Conservation (phyloP, 2,329 filamentous ascomycete species). For the Fusarium hostae region DNA sequence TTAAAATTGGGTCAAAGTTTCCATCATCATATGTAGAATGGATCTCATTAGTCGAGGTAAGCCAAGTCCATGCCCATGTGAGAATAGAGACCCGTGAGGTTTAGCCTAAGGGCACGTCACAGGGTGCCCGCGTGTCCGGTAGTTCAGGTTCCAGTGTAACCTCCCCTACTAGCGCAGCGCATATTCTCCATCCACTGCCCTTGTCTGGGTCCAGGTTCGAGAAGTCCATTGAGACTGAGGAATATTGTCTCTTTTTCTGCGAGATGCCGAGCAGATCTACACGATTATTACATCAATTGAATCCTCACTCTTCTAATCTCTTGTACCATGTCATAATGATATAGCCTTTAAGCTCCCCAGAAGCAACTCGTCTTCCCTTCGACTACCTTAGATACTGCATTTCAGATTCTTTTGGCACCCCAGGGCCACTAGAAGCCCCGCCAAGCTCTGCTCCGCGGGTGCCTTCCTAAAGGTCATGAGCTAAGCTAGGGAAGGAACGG, state of each 20-base stretch:
- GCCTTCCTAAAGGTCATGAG: constrained; percentile 23
- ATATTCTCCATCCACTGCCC: background rate
- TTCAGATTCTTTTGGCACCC: too few relatives aligned
- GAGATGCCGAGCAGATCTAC: background rate
- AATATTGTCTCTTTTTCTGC: background rate
- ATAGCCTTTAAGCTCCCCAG: background rate
- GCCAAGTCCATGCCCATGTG: constrained; percentile 20
- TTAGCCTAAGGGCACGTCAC: constrained; percentile 22
- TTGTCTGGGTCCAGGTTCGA: background rate
- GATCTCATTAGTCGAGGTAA: background rate
- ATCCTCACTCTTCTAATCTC: background rate
- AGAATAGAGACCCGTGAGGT: constrained; percentile 18
- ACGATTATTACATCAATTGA: background rate
- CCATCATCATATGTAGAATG: background rate
- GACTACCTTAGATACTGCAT: too few relatives aligned
- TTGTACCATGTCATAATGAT: background rate
- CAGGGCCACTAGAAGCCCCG: constrained; percentile 7
- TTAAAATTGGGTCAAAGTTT: background rate
- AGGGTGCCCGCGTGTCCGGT: constrained; percentile 28
- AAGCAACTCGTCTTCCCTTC: background rate
- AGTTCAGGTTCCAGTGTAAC: constrained; percentile 31
- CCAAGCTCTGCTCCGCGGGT: constrained; percentile 14
- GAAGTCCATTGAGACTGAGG: background rate
- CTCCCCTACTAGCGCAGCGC: constrained; percentile 10
- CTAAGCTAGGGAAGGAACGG: constrained; percentile 30